Base-by-base conservation (phyloP, 164 flowering plant species). In the Hamamelis virginiana region DNA sequence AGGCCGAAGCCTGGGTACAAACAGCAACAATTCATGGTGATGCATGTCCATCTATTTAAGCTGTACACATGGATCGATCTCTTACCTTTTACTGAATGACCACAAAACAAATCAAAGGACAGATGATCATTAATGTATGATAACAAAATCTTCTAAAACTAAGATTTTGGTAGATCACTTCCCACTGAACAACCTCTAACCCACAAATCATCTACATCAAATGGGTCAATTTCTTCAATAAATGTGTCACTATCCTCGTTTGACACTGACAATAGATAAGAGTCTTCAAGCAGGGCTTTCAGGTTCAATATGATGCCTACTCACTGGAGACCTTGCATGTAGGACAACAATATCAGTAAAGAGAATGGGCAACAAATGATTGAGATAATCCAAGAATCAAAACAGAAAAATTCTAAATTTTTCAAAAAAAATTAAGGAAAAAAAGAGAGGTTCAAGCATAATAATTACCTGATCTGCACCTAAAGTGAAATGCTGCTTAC, bases 191-290 rank as follows among this genome's bases (percentile, higher is more conserved):
- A 62, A 62, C 25, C 23, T 62, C 50, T 19, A 62, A n/a, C 50
- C 25, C 41, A 62, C 47, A 43, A 44, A 44, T 8, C 26, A 18
- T 62, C 27, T 6, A 33, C 14, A 62, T n/a, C 41, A 25, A 26
- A 26, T 13, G 13, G n/a, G 43, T 25, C n/a, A 59, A n/a, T n/a
- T n/a, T n/a, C n/a, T n/a, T n/a, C n/a, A n/a, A n/a, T n/a, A n/a
- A n/a, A n/a, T n/a, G n/a, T n/a, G n/a, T n/a, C n/a, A n/a, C n/a
- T 78, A 58, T 83, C 89, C 65, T 85, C 87, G 58, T 83, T 81
- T 56, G 86, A 74, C 19, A 28, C 60, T 27, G 91, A 81, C 89
- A 86, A n/a, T n/a, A n/a, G n/a, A n/a, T n/a, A 86, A n/a, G 69
- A 72, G 38, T 70, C 23, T 15, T 52, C 18, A 11, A 41, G 53